phyloP scores from a whole-genome alignment of 306 rosid genomes.

The Argentina anserina region DNA sequence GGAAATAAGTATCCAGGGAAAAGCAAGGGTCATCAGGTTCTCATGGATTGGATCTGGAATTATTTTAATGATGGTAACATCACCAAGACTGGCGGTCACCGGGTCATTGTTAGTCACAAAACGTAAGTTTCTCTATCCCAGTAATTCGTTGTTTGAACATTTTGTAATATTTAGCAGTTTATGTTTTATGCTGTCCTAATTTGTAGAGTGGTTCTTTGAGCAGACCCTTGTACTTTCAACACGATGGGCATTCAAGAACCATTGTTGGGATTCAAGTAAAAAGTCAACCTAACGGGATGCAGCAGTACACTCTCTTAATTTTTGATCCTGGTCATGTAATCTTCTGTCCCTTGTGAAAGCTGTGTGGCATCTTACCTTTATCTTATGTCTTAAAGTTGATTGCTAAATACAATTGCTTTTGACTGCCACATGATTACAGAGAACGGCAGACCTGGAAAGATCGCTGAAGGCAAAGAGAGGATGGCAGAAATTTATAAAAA shows the following conservation, averaged over 20 bases:
- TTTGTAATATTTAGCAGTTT: neutral
- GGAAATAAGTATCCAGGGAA: constrained; percentile 23
- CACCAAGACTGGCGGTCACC: constrained; percentile 30
- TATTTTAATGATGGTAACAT: constrained; percentile 55
- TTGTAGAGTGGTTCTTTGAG: constrained; percentile 27
- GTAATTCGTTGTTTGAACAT: neutral
- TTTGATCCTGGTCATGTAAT: constrained; percentile 78
- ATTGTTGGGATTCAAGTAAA: constrained; percentile 74
- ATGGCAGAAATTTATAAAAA: constrained; percentile 69
- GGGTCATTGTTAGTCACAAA: constrained; percentile 52
- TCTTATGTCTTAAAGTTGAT: neutral
- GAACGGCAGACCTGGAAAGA: constrained; percentile 54
- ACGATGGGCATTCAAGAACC: constrained; percentile 86
- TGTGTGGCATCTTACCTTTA: neutral
- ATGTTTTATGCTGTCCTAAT: constrained; percentile 26
- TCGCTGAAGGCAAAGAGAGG: constrained; percentile 49
- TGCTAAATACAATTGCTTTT: neutral
- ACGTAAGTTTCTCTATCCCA: constrained; percentile 40
- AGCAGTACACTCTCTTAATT: constrained; percentile 55
- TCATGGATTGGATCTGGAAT: constrained; percentile 80
- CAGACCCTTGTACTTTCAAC: constrained; percentile 88
- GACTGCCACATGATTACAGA: constrained; percentile 38
- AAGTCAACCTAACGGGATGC: constrained; percentile 34
- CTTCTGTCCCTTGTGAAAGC: constrained; percentile 13
- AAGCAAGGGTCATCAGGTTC: constrained; percentile 53